phyloP scores from a whole-genome alignment of 108 stramenopile genomes.

The Conticribra weissflogii region DNA sequence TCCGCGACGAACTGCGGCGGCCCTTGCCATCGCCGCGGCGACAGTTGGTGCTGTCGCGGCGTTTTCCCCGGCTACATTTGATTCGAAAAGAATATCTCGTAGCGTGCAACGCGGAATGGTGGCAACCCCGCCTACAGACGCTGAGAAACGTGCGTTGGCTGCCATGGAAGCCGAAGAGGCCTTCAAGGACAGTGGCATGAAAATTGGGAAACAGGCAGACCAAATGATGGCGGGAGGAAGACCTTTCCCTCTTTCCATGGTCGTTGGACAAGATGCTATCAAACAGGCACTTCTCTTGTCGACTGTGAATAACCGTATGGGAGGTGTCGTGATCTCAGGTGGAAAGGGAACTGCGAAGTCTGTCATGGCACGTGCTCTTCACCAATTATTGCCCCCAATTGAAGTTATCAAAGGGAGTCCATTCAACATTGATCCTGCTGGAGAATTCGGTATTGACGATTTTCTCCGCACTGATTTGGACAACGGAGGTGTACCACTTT shows the following conservation, averaged over 20 bases:
- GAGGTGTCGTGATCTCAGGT: constrained; percentile 95
- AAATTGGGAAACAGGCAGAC: constrained; percentile 42
- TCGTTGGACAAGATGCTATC: constrained; percentile 94
- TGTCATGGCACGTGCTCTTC: constrained; percentile 94
- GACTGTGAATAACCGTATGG: constrained; percentile 91
- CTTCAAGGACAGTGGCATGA: neutral
- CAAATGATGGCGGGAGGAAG: constrained; percentile 63
- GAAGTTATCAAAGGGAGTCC: constrained; percentile 86
- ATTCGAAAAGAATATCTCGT: constrained; percentile 20
- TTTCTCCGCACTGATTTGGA: constrained; percentile 73
- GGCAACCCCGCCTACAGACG: constrained; percentile 21
- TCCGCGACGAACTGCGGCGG: constrained; percentile 40
- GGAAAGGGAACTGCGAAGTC: constrained; percentile 97
- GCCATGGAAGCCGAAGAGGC: constrained; percentile 49
- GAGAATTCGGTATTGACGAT: constrained; percentile 85
- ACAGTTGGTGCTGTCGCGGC: constrained; percentile 22
- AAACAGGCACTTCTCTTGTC: constrained; percentile 93
- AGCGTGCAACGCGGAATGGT: neutral
- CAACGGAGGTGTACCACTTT: constrained; percentile 79
- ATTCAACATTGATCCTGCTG: constrained; percentile 94
- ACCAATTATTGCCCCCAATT: constrained; percentile 95
- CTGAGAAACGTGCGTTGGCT: constrained; percentile 50
- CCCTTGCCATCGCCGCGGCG: constrained; percentile 26
- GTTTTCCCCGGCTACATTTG: constrained; percentile 25
- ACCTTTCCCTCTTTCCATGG: constrained; percentile 94